A percentile compares a stretch with the other conserved stretches of the same genome.
Evolutionary conservation across 176 grass and related monocot species (phyloP).

Genomic region (Cocos nucifera): DNA sequence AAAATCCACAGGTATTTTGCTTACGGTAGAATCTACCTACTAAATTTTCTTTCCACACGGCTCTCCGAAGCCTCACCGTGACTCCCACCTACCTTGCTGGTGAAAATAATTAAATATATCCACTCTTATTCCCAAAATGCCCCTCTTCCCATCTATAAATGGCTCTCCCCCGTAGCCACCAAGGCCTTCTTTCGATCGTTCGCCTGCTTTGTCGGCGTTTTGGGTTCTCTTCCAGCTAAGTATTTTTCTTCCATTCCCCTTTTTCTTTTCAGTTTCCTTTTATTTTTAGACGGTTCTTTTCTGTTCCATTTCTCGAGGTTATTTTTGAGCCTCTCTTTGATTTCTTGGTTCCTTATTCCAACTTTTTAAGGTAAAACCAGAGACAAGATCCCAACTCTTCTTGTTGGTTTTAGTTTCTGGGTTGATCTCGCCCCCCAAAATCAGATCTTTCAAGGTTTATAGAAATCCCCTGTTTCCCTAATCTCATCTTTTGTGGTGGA

Average conservation of each 20-base stretch:
- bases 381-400: too few species aligned
- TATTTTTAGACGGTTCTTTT: background rate
- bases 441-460: conserved; percentile 3
- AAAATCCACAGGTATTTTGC: too few species aligned
- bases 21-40: too few species aligned
- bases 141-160: conserved; percentile 29
- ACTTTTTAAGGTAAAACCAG: too few species aligned
- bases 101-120: too few species aligned
- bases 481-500: conserved; percentile 1
- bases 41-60: too few species aligned
- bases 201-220: background rate
- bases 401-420: background rate
- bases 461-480: background rate
- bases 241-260: conserved; percentile 12
- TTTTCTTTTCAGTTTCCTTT: background rate
- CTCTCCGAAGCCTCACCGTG: too few species aligned
- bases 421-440: conserved; percentile 10
- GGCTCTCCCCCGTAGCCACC: fast-evolving
- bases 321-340: background rate
- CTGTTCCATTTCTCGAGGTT: background rate
- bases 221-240: conserved; percentile 20
- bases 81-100: too few species aligned
- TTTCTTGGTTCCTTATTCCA: background rate
- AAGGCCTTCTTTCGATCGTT: conserved; percentile 25
- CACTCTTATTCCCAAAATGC: conserved; percentile 12